phyloP scores from a whole-genome alignment of 805 yeast species.

The Saccharomyces jurei region DNA sequence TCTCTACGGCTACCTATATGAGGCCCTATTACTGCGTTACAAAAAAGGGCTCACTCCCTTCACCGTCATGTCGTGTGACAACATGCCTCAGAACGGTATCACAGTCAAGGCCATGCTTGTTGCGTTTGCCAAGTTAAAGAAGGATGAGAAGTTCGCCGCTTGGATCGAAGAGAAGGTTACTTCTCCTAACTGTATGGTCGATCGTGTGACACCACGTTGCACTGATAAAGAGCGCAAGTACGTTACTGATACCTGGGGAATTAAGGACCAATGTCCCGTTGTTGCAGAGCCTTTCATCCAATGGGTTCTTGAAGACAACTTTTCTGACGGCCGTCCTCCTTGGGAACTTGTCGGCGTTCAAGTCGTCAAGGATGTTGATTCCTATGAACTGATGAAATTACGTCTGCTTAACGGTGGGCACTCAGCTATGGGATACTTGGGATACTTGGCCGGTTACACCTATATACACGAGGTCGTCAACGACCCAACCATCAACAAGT shows the following conservation, averaged over 20 bases:
- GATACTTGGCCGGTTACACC: conserved; percentile 4
- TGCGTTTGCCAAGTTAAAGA: conserved; percentile 3
- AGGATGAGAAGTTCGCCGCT: conserved; percentile 1
- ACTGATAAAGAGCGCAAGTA: conserved; percentile 4
- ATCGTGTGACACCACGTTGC: conserved; percentile 6
- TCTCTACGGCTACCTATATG: conserved; percentile 4
- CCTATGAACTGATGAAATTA: conserved; percentile 6
- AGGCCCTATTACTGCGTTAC: conserved; percentile 3
- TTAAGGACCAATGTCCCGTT: conserved; percentile 5
- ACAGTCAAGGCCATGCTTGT: conserved; percentile 4
- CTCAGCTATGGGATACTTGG: conserved; percentile 6
- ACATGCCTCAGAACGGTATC: conserved; percentile 6
- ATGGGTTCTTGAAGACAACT: conserved; percentile 6
- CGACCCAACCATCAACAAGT: conserved; percentile 4
- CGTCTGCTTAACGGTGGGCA: conserved; percentile 6
- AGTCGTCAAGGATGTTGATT: conserved; percentile 5
- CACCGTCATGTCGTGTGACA: conserved; percentile 7
- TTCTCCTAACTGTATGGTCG: conserved; percentile 6
- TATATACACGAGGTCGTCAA: conserved; percentile 6
- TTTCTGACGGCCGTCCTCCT: conserved; percentile 5
- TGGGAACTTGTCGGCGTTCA: conserved; percentile 6
- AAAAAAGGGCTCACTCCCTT: conserved; percentile 4
- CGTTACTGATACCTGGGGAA: conserved; percentile 1
- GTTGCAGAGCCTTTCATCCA: conserved; percentile 5
- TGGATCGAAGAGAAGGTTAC: conserved; percentile 4